A percentile compares a stretch with the other conserved stretches of the same genome.
Conservation (phyloP, 176 grass and related monocot species). For the Cenchrus purpureus region DNA sequence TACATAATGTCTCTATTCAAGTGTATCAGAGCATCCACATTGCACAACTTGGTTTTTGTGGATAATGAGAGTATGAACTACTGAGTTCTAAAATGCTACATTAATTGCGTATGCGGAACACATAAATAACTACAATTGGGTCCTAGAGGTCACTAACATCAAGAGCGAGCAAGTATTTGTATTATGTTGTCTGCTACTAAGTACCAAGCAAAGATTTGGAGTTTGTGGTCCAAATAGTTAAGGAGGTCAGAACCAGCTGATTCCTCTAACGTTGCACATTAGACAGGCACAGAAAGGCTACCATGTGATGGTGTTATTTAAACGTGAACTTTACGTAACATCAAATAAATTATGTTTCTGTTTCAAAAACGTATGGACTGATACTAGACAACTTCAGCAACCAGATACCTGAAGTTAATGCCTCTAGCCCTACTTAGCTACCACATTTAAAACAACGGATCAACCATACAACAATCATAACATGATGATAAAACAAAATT, state of each 20-base stretch:
- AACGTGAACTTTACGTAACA: conserved; percentile 6
- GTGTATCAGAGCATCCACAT: not conserved
- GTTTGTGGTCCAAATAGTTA: not conserved
- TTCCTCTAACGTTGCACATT: not conserved
- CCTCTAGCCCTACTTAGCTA: conserved; percentile 21
- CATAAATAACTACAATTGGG: conserved; percentile 10
- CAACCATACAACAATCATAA: conserved; percentile 1
- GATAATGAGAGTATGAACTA: not conserved
- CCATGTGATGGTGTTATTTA: not conserved
- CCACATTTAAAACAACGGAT: not conserved
- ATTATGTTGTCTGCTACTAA: not conserved
- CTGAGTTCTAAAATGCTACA: conserved; percentile 1
- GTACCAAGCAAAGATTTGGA: not conserved
- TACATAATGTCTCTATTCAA: not conserved
- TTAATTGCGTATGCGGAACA: not conserved
- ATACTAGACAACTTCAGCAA: not conserved
- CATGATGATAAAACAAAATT: not conserved
- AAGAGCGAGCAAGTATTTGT: not conserved
- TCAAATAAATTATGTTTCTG: not conserved
- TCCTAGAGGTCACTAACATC: not conserved
- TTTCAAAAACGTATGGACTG: not conserved
- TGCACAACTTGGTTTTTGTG: conserved; percentile 17
- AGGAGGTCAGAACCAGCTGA: not conserved
- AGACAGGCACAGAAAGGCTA: not conserved
- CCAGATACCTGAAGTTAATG: not conserved